A percentile compares a stretch with the other conserved stretches of the same genome.
Conservation (phyloP, 2,329 filamentous ascomycete species). For the Penicillium rolfsii region DNA sequence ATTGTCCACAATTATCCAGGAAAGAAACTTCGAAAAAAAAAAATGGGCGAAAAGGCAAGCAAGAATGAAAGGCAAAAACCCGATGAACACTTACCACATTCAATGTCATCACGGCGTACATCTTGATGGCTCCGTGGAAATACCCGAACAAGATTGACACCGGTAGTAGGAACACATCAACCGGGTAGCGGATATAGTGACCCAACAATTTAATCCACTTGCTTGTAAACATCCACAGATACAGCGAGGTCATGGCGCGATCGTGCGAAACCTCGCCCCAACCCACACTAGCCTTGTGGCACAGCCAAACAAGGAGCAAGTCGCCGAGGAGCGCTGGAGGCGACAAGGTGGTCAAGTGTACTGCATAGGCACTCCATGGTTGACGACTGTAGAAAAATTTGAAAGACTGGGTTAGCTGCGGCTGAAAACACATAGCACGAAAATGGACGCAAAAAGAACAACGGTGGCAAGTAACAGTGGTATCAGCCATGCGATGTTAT, state of each 20-base stretch:
- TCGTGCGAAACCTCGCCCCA: slow-evolving; percentile 60
- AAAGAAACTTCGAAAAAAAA: background rate
- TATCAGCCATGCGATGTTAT: background rate
- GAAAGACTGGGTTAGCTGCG: slow-evolving; percentile 7
- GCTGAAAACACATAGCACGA: slow-evolving; percentile 4
- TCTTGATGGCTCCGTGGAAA: slow-evolving; percentile 88
- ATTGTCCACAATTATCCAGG: background rate
- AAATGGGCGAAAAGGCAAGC: slow-evolving; percentile 4
- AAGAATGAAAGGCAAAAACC: slow-evolving; percentile 8
- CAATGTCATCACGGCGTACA: slow-evolving; percentile 81
- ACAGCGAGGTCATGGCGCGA: slow-evolving; percentile 63
- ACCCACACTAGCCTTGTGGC: slow-evolving; percentile 68
- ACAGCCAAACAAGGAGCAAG: slow-evolving; percentile 69
- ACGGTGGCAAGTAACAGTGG: background rate
- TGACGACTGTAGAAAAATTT: slow-evolving; percentile 66
- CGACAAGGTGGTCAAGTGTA: slow-evolving; percentile 89
- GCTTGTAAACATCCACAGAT: slow-evolving; percentile 79
- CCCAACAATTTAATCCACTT: slow-evolving; percentile 91
- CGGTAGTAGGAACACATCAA: slow-evolving; percentile 77
- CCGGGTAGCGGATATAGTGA: slow-evolving; percentile 81
- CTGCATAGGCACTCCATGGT: slow-evolving; percentile 89
- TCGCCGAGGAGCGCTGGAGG: slow-evolving; percentile 83
- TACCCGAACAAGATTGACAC: slow-evolving; percentile 91
- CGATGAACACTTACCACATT: slow-evolving; percentile 68
- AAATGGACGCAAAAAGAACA: no score